phyloP scores from a whole-genome alignment of 2,329 filamentous ascomycete genomes.

The Neobulgaria alba region DNA sequence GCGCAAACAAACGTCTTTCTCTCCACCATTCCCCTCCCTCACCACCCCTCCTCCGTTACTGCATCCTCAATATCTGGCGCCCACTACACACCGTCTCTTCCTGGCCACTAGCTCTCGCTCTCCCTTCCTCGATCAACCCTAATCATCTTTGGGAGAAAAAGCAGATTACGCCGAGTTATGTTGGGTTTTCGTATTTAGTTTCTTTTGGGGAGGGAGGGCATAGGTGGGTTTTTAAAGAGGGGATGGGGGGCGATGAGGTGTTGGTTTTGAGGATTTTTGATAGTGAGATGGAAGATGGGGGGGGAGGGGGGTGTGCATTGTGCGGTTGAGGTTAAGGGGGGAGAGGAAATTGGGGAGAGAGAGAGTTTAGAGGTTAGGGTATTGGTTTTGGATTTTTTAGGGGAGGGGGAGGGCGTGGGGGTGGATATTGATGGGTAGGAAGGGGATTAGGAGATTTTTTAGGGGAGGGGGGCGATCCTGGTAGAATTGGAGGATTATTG shows the following conservation, averaged over 20 bases:
- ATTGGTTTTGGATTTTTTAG: neutral
- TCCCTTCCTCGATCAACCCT: neutral
- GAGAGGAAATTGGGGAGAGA: neutral
- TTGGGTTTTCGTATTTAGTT: neutral
- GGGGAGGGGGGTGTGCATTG: neutral
- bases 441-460: too few relatives aligned
- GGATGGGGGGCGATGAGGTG: neutral
- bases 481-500: too few relatives aligned
- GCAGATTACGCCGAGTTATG: neutral
- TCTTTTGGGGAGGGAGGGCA: neutral
- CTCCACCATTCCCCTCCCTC: neutral
- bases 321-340: neutral
- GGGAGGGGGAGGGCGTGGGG: neutral
- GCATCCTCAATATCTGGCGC: neutral
- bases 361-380: neutral
- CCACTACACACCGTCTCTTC: neutral
- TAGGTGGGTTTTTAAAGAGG: neutral
- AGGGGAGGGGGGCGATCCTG: too few relatives aligned
- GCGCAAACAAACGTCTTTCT: neutral
- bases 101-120: neutral
- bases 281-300: neutral
- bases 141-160: neutral
- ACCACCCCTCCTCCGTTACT: neutral
- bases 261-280: neutral
- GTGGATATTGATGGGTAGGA: neutral